Evolutionary conservation across 331 rosid genomes (phyloP).

Genomic region (Phaseolus coccineus): DNA sequence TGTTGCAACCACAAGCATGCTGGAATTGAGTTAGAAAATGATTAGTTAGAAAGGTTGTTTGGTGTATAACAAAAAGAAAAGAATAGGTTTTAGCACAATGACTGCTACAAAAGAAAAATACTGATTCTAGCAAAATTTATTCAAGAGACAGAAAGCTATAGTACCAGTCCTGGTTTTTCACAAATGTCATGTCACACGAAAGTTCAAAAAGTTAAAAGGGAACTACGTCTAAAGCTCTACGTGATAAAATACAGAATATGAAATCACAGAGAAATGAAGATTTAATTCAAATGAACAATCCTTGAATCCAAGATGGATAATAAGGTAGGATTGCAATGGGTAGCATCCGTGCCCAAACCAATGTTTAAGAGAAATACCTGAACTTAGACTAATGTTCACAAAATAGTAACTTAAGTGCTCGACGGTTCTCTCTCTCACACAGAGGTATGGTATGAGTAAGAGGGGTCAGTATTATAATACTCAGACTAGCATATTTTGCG

Average conservation of each 20-base stretch:
- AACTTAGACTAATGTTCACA: background rate
- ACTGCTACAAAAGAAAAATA: background rate
- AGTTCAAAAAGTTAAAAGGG: background rate
- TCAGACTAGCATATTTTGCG: background rate
- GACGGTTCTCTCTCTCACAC: background rate
- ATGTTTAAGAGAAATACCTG: background rate
- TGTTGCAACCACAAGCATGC: constrained; percentile 95
- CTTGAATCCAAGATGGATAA: background rate
- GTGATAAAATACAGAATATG: background rate
- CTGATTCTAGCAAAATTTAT: background rate
- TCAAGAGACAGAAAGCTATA: background rate
- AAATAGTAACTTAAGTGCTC: background rate
- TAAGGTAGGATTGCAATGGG: background rate
- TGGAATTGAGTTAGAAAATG: constrained; percentile 40
- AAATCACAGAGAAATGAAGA: background rate
- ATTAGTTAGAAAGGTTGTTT: background rate
- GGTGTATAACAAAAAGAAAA: constrained; percentile 1
- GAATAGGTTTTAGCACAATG: background rate
- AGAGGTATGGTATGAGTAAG: background rate
- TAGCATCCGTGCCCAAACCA: background rate
- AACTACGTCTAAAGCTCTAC: constrained; percentile 12
- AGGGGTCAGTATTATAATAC: background rate
- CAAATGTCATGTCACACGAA: background rate
- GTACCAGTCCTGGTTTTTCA: background rate
- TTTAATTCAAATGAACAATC: background rate